Evolutionary conservation across 371 early-diverging fungal species (phyloP), one percentile per base, ranked within the genome.

Genomic region (Haplosporangium sp.): DNA sequence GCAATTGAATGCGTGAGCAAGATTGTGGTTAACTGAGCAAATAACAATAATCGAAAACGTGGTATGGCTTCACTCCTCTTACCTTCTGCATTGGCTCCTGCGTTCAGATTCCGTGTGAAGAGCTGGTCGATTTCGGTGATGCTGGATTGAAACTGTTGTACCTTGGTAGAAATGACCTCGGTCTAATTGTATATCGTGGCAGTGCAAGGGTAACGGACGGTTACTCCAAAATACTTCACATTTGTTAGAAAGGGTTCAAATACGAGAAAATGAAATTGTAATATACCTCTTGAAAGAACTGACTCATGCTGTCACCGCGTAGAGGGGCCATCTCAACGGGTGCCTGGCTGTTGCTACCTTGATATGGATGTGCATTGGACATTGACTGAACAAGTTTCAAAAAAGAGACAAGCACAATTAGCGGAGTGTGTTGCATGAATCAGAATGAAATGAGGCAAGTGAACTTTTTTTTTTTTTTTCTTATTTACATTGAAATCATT

Each of bases 231-330:
- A 4, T 4, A 29, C 29, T 29, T 29, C 29, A 29, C 20, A 42
- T 42, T 14, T 6, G 13, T 23, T 12, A 16, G 9, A 12, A 14
- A 29, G 10, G 4, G 16, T n/a, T n/a, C 23, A 21, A 36, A 41
- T 18, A 14, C 20, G 18, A 37, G 23, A 16, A 45, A n/a, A 13
- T 23, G 55, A 59, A 16, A 40, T n/a, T 6, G 16, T 9, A 9
- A 29, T 56, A 55, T 67, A 41, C 77, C 67, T 76, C 77, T 56
- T 76, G 77, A 46, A 76, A 76, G 55, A 76, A 76, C 21, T 76
- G 71, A 46, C 40, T 69, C 64, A 71, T 8, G 5, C 63, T 54
- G 55, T 70, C 61, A 16, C 77, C 77, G 6, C 64, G 63, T 42
- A 76, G 55, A 54, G 77, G 77, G 16, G 77, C 62, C 29, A 76